These are phyloP conservation scores for Whalleya microplaca DNA, from an alignment of 2,329 filamentous ascomycete species.

Conservation along the genomic window DNA sequence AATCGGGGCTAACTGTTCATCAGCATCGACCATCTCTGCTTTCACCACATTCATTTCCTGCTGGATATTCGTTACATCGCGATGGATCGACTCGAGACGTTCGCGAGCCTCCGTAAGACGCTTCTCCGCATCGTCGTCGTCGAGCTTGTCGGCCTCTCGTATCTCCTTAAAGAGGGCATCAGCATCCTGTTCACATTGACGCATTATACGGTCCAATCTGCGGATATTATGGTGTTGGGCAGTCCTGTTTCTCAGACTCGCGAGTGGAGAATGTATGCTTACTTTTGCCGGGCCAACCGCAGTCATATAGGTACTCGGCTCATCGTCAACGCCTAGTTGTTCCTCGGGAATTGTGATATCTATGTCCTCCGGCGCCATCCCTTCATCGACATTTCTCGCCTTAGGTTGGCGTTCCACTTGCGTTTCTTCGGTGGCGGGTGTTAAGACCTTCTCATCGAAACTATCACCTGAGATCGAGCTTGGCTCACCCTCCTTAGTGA, in stretches of 20 bases:
- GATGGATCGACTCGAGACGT: slow-evolving; percentile 36
- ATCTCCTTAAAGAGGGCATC: slow-evolving; percentile 10
- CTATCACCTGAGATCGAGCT: not conserved
- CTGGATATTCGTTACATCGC: slow-evolving; percentile 40
- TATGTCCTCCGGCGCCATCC: slow-evolving; percentile 52
- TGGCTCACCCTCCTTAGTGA: slow-evolving; percentile 1
- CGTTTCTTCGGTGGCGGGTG: slow-evolving; percentile 1
- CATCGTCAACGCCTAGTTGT: slow-evolving; percentile 36
- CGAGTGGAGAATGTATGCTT: slow-evolving; percentile 3
- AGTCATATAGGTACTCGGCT: slow-evolving; percentile 15
- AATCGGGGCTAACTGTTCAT: slow-evolving; percentile 20
- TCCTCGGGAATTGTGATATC: slow-evolving; percentile 51
- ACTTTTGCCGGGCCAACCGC: slow-evolving; percentile 9
- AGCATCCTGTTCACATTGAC: not conserved
- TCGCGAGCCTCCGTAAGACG: slow-evolving; percentile 33
- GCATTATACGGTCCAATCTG: not conserved
- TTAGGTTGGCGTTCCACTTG: slow-evolving; percentile 10
- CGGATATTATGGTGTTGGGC: not conserved
- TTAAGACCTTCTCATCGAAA: not conserved
- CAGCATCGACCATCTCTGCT: slow-evolving; percentile 42
- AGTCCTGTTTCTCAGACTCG: not conserved
- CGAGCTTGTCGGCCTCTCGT: slow-evolving; percentile 18
- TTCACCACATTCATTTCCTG: slow-evolving; percentile 42
- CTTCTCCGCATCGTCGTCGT: slow-evolving; percentile 11
- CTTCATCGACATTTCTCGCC: slow-evolving; percentile 30